Evolutionary conservation across 129 eudicot genomes (phyloP).

Genomic region (Artemisia tridentata): DNA sequence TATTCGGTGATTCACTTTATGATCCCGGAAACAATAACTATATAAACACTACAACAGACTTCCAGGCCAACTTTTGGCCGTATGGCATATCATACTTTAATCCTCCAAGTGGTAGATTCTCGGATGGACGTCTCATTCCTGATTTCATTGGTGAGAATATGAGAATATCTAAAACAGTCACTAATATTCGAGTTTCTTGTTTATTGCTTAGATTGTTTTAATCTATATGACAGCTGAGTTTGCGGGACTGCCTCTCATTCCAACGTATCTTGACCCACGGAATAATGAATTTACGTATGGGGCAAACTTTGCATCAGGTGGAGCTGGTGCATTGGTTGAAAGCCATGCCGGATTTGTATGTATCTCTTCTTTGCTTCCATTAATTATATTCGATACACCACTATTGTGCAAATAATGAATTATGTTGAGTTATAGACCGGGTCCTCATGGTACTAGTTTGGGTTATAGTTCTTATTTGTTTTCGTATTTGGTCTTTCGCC

Average conservation of each 20-base stretch:
- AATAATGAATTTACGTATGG: slow-evolving; percentile 28
- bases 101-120: slow-evolving; percentile 50
- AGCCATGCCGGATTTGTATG: slow-evolving; percentile 37
- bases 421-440: no score
- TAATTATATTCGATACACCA: background rate
- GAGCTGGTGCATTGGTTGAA: slow-evolving; percentile 49
- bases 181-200: background rate
- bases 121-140: slow-evolving; percentile 64
- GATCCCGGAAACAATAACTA: slow-evolving; percentile 60
- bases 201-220: background rate
- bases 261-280: slow-evolving; percentile 30
- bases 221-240: slow-evolving; percentile 33
- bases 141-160: slow-evolving; percentile 38
- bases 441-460: no score
- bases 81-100: slow-evolving; percentile 52
- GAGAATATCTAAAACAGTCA: background rate
- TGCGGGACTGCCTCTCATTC: slow-evolving; percentile 37
- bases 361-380: background rate
- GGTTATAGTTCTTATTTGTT: no score
- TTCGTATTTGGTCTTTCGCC: no score
- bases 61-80: slow-evolving; percentile 47
- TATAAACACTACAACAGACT: slow-evolving; percentile 40
- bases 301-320: slow-evolving; percentile 52
- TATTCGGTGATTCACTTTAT: slow-evolving; percentile 51
- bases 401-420: no score